Evolutionary conservation across 305 asterid genomes (phyloP).

Genomic region (Fraxinus greggii): DNA sequence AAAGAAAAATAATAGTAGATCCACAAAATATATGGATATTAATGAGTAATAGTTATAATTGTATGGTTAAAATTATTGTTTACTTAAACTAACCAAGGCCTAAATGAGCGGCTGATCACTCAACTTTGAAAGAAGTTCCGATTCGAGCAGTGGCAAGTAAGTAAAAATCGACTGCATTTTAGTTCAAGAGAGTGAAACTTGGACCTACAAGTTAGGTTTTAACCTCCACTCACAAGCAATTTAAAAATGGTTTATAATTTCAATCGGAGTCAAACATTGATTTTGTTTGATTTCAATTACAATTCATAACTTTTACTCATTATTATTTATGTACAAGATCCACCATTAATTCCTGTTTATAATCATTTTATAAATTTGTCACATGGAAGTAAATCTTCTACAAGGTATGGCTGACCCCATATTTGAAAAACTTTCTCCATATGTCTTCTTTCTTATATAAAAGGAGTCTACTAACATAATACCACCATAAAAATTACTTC

Average conservation of each 20-base stretch:
- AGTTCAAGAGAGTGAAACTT: background rate
- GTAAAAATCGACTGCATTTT: background rate
- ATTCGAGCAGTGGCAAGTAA: background rate
- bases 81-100: background rate
- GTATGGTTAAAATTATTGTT: background rate
- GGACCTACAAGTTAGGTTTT: background rate
- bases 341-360: background rate
- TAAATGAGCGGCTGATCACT: background rate
- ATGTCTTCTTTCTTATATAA: slow-evolving; percentile 28
- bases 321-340: too few relatives aligned
- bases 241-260: too few relatives aligned
- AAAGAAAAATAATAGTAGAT: background rate
- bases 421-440: slow-evolving; percentile 30
- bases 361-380: background rate
- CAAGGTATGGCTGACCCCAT: slow-evolving; percentile 38
- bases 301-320: background rate
- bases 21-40: background rate
- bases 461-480: slow-evolving; percentile 9
- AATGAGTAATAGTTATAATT: too few relatives aligned
- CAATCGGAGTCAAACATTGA: background rate
- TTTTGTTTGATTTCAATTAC: too few relatives aligned
- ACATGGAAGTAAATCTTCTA: background rate
- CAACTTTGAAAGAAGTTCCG: background rate
- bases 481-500: background rate
- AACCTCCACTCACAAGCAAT: background rate